Base-by-base conservation (phyloP, 2,329 filamentous ascomycete genomes). In the Herpotrichia juniperi region DNA sequence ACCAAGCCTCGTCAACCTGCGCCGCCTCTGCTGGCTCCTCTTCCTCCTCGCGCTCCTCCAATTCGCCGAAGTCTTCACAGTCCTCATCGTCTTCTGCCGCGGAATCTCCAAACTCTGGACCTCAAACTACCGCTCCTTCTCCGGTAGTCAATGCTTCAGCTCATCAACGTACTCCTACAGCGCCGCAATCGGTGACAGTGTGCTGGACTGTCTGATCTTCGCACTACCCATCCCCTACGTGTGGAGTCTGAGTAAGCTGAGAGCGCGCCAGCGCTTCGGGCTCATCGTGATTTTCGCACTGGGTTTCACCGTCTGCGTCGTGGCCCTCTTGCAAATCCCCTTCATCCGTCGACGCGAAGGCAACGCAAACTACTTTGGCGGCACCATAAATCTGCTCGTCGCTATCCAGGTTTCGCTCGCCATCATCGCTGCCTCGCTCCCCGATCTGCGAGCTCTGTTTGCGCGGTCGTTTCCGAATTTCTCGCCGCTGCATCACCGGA, bases 131-230 rank as follows among this genome's bases (percentile, higher is more conserved):
- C 53, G 48, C 24, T 44, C 46, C 11, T 69, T 67, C 46, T 49
- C 51, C 12, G 64, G 62, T 9, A 60, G 54, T 1, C 51, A 52
- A 16, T 69, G 63, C 46, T 69, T 68, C 53, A 64, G 58, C 47
- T 67, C 62, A 10, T 49, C 59, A 2, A 48, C 56, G 1, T 69
- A 68, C 45, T 61, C 54, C 48, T 68, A 67, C 51, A 59, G 59
- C 12, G 64, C 66, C 2, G 64, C 66, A 4, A 62, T 69, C 12
- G 66, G 64, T 1, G 64, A 68, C 47, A 56, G 59, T 43, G 32
- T 67, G 7, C 49, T 64, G 3, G 66, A 69, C 39, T 56, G 56
- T 28, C 51, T 64, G 54, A 66, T 68, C 35, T 69, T 69, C 45
- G 47, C 60, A 1, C 54, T 68, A 1, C 63, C 66, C 3, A 56